Conservation (phyloP, 192 early-diverging fungal species). For the Gaertneriomyces sp. region DNA sequence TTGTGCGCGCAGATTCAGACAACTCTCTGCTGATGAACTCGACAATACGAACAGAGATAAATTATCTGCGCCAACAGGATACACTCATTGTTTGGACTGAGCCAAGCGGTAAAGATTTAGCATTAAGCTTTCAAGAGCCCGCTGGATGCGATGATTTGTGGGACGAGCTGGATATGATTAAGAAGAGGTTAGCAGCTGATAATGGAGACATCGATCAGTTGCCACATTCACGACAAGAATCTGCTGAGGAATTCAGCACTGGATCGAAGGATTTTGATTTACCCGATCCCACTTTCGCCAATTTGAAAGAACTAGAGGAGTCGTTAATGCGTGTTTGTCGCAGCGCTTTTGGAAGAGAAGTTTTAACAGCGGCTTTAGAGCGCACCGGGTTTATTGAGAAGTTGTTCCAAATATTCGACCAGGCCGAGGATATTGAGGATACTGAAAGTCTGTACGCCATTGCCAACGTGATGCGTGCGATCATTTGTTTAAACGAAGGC, state of each 20-base stretch:
- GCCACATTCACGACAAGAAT: slow-evolving; percentile 30
- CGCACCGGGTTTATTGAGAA: slow-evolving; percentile 69
- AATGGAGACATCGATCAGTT: slow-evolving; percentile 45
- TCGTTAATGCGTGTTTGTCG: slow-evolving; percentile 55
- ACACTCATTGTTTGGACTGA: slow-evolving; percentile 95
- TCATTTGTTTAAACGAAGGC: slow-evolving; percentile 76
- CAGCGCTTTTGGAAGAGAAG: slow-evolving; percentile 60
- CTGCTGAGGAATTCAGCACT: background rate
- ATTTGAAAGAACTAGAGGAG: slow-evolving; percentile 69
- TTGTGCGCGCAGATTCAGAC: slow-evolving; percentile 40
- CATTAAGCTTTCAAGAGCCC: slow-evolving; percentile 88
- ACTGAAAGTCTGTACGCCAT: slow-evolving; percentile 72
- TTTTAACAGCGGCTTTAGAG: slow-evolving; percentile 57
- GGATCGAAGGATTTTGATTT: slow-evolving; percentile 21
- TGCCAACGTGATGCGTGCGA: slow-evolving; percentile 64
- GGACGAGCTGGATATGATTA: slow-evolving; percentile 40
- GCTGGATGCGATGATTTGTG: slow-evolving; percentile 81
- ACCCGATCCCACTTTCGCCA: slow-evolving; percentile 66
- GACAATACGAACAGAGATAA: slow-evolving; percentile 60
- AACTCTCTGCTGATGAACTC: slow-evolving; percentile 61
- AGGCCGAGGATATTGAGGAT: slow-evolving; percentile 87
- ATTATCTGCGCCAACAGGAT: slow-evolving; percentile 85
- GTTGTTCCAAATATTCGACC: slow-evolving; percentile 51
- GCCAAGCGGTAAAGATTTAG: slow-evolving; percentile 70
- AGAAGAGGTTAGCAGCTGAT: slow-evolving; percentile 39